Conservation (phyloP, 73 alveolate species). For the Tetrahymena thermophila region DNA sequence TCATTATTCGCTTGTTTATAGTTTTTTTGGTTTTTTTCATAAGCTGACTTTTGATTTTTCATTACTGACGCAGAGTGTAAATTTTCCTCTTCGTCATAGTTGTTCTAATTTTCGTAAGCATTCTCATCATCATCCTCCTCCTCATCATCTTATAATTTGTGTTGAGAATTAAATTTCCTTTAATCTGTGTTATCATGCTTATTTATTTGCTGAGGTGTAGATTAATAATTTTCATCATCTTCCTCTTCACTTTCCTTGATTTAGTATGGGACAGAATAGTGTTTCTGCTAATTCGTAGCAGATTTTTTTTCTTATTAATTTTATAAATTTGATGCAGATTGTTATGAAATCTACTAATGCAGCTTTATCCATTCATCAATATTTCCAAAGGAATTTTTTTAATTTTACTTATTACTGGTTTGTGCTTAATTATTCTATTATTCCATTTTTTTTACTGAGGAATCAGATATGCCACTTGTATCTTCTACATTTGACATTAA, state of each 20-base stretch:
- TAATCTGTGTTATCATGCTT: not conserved
- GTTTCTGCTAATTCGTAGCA: not conserved
- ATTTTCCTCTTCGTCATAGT: not conserved
- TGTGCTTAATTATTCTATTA: not conserved
- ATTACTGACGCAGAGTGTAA: not conserved
- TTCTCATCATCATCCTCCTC: not conserved
- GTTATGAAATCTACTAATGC: not conserved
- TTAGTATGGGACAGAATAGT: not conserved
- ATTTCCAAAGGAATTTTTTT: not conserved
- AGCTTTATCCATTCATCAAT: not conserved
- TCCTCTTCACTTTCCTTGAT: not conserved
- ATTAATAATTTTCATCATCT: not conserved
- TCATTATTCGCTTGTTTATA: not conserved
- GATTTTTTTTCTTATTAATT: not conserved
- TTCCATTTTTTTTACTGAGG: not conserved
- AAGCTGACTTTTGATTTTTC: not conserved
- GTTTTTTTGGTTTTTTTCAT: not conserved
- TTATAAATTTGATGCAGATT: not conserved
- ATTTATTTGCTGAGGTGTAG: not conserved
- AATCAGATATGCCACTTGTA: slow-evolving; percentile 8
- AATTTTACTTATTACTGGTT: not conserved
- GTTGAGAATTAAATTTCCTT: not conserved
- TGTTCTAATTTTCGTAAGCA: not conserved
- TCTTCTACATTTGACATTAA: slow-evolving; percentile 18
- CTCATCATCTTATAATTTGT: not conserved